phyloP scores from a whole-genome alignment of 306 rosid genomes.

The Rosa chinensis region DNA sequence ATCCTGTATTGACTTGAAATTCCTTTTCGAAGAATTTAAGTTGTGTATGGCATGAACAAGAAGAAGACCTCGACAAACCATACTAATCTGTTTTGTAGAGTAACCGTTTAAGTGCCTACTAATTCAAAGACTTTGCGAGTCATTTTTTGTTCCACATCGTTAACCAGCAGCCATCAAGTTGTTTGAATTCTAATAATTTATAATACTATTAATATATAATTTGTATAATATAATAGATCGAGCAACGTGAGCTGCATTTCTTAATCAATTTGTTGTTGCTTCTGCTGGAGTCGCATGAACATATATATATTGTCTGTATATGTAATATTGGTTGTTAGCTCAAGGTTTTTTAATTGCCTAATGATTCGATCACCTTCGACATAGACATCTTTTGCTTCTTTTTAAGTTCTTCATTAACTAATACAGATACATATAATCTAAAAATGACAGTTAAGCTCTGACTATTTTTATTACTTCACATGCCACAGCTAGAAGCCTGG shows the following conservation, averaged over 20 bases:
- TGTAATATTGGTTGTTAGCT: background rate
- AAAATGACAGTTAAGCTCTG: background rate
- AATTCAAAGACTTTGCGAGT: background rate
- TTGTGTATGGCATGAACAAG: background rate
- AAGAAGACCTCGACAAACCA: background rate
- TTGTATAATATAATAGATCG: background rate
- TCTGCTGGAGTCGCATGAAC: background rate
- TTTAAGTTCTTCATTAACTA: background rate
- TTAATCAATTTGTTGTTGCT: background rate
- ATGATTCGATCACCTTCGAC: background rate
- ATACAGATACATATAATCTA: background rate
- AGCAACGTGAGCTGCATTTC: constrained; percentile 3
- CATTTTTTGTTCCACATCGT: background rate
- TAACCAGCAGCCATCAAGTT: background rate
- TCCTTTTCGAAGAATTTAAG: background rate
- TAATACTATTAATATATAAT: background rate
- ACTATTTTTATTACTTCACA: background rate
- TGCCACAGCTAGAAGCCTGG: background rate
- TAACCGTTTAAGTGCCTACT: background rate
- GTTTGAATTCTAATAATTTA: background rate
- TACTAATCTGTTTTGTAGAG: background rate
- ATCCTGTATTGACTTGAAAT: background rate
- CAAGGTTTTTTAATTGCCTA: background rate
- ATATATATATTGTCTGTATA: background rate
- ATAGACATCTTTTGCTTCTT: background rate